Percentiles rank a stretch among this genome's conserved stretches.
These are phyloP conservation scores for Apophysomyces trapeziformis DNA, from an alignment of 371 early-diverging fungal genomes.

Conservation along the genomic window DNA sequence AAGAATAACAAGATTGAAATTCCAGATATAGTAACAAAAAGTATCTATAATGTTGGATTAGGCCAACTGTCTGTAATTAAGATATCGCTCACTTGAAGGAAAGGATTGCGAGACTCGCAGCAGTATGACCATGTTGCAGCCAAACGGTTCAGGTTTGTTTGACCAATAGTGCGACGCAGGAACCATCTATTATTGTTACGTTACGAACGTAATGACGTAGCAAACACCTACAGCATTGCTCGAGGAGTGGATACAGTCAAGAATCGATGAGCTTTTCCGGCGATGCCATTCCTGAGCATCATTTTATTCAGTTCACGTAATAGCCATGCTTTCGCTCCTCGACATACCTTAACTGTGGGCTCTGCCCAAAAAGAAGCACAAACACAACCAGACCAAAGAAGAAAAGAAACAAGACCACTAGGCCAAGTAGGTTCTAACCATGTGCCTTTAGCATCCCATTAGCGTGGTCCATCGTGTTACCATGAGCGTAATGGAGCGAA, in stretches of 20 bases:
- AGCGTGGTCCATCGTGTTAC: background rate
- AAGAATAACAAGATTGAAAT: slow-evolving; percentile 35
- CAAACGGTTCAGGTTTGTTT: slow-evolving; percentile 25
- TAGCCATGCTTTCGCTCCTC: background rate
- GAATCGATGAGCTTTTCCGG: slow-evolving; percentile 35
- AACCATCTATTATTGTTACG: slow-evolving; percentile 15
- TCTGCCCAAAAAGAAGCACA: slow-evolving; percentile 45
- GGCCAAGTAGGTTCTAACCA: slow-evolving; percentile 27
- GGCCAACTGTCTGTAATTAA: background rate
- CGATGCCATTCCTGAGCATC: slow-evolving; percentile 33
- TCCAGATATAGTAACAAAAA: slow-evolving; percentile 37
- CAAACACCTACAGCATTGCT: slow-evolving; percentile 27
- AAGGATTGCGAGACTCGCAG: slow-evolving; percentile 52
- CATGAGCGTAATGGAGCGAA: background rate
- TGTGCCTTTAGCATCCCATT: background rate
- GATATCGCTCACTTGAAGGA: slow-evolving; percentile 38
- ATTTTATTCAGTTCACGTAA: background rate
- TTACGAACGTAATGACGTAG: background rate
- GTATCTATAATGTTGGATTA: slow-evolving; percentile 25
- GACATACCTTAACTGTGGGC: slow-evolving; percentile 40
- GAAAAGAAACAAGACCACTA: slow-evolving; percentile 24
- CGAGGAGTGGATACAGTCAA: slow-evolving; percentile 32
- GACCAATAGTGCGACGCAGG: slow-evolving; percentile 28
- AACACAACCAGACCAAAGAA: slow-evolving; percentile 41
- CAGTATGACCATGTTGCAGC: slow-evolving; percentile 40